Conservation (phyloP, 805 yeast genomes). For the Zygotorulaspora chibaensis region DNA sequence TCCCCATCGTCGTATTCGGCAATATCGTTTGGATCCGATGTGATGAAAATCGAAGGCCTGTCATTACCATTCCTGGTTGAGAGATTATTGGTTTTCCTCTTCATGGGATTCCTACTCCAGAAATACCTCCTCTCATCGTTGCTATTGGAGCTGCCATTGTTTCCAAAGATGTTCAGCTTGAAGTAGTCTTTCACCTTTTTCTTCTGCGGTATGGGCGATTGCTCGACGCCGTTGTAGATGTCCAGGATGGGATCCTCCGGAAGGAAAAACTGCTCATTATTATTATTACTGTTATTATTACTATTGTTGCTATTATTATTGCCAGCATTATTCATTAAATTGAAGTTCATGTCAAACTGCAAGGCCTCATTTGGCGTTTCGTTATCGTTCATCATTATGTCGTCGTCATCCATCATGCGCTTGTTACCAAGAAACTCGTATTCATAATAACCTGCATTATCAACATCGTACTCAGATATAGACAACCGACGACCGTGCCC, state of each 20-base stretch:
- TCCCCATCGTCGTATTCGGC: background rate
- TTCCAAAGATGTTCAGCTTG: constrained; percentile 26
- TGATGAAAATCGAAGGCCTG: background rate
- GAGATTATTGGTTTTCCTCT: constrained; percentile 5
- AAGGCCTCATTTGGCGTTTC: constrained; percentile 2
- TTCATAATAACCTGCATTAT: constrained; percentile 30
- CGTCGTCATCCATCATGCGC: constrained; percentile 6
- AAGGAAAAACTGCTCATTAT: background rate
- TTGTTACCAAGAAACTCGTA: constrained; percentile 28
- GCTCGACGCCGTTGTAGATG: constrained; percentile 5
- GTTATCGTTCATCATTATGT: constrained; percentile 13
- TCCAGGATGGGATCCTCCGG: constrained; percentile 8
- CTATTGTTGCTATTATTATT: constrained; percentile 2
- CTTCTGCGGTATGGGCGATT: constrained; percentile 11
- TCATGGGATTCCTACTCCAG: constrained; percentile 25
- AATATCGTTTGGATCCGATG: background rate
- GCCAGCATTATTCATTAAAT: background rate
- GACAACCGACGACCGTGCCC: constrained; percentile 24
- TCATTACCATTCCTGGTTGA: background rate
- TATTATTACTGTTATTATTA: constrained; percentile 2
- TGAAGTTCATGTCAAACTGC: background rate
- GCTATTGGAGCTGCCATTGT: constrained; percentile 7
- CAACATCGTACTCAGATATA: constrained; percentile 28
- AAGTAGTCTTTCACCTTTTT: constrained; percentile 28
- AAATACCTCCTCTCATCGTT: constrained; percentile 25